These are phyloP conservation scores for Puccinia horiana DNA, from an alignment of 1,284 basidiomycete species.

Conservation along the genomic window DNA sequence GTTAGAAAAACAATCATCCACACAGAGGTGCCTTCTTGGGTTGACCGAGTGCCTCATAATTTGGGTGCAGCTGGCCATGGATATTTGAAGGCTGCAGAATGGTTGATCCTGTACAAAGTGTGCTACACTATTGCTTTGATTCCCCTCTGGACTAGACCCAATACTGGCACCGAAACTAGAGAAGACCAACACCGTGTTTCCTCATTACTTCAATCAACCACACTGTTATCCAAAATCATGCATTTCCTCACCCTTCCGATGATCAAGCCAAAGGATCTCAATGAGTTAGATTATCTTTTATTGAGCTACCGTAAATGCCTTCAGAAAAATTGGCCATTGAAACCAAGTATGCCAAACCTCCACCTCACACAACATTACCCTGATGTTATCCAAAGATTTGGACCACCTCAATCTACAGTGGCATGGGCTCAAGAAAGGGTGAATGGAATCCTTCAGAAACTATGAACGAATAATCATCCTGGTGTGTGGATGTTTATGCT, in stretches of 20 bases:
- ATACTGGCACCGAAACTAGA: too few relatives aligned
- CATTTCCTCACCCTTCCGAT: not conserved
- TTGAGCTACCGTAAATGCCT: too few relatives aligned
- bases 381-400: too few relatives aligned
- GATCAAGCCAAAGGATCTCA: not conserved
- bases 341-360: not conserved
- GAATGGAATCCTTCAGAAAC: not conserved
- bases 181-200: too few relatives aligned
- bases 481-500: not conserved
- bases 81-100: too few relatives aligned
- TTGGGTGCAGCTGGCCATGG: too few relatives aligned
- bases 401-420: too few relatives aligned
- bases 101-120: too few relatives aligned
- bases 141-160: not conserved
- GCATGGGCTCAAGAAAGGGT: too few relatives aligned
- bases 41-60: not conserved
- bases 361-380: too few relatives aligned
- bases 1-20: not conserved
- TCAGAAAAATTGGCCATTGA: not conserved
- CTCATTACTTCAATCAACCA: too few relatives aligned
- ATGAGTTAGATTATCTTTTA: not conserved
- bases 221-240: not conserved
- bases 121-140: not conserved
- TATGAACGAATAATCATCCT: slow-evolving; percentile 8
- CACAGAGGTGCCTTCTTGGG: not conserved